Evolutionary conservation across 1,284 basidiomycete species (phyloP).

Genomic region (Ceratobasidium sp.): DNA sequence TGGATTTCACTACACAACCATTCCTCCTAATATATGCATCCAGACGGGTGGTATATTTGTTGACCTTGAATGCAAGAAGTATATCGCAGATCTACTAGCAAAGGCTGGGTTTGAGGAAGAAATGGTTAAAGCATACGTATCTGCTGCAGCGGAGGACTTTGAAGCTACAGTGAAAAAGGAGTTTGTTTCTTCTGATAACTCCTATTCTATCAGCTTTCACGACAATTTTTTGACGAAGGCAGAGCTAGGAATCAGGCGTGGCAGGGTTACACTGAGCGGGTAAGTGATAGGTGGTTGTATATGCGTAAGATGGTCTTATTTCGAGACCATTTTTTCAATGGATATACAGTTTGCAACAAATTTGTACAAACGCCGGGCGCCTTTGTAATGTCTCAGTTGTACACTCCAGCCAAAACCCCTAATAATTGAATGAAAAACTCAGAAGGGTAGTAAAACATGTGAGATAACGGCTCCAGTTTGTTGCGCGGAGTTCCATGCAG

Average conservation of each 20-base stretch:
- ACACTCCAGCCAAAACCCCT: too few species aligned
- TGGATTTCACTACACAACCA: neutral
- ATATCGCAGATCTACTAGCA: neutral
- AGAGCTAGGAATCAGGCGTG: neutral
- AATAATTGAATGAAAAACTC: too few species aligned
- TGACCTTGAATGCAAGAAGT: neutral
- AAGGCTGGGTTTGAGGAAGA: neutral
- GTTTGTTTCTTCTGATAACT: neutral
- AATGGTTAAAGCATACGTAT: neutral
- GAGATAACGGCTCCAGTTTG: too few species aligned
- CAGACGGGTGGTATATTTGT: conserved; percentile 17
- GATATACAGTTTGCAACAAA: too few species aligned
- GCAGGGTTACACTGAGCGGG: neutral
- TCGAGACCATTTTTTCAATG: too few species aligned
- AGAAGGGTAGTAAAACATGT: too few species aligned
- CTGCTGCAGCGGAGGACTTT: neutral
- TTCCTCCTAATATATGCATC: neutral
- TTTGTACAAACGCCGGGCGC: too few species aligned
- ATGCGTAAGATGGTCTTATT: too few species aligned
- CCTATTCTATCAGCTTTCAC: neutral
- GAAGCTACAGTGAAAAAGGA: neutral
- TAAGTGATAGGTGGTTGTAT: too few species aligned
- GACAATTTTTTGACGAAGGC: neutral
- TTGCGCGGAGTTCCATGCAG: too few species aligned
- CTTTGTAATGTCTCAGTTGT: too few species aligned